Base-by-base conservation (phyloP, 768 basidiomycete species). In the Pisolithus marmoratus region DNA sequence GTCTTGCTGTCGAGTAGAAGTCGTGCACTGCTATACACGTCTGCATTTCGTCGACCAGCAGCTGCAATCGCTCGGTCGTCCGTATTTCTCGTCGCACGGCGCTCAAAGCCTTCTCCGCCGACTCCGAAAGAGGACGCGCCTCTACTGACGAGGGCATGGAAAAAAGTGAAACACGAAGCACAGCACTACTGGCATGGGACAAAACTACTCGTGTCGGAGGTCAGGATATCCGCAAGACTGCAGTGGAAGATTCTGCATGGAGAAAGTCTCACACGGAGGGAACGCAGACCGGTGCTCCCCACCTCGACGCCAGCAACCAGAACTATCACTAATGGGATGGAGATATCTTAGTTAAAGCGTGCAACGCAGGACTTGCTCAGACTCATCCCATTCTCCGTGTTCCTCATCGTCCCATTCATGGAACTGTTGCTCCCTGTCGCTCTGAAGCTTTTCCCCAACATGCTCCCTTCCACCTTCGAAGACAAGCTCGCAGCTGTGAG, bases 401-500 rank as follows among this genome's bases (percentile, higher is more conserved):
- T 99, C 73, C 65, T 98, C 56, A 76, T 96, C 60, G 91, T 99
- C 3, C 96, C 96, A 1, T 98, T 98, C 78, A 98, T 98, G 95
- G 96, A 98, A 65, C 67, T 99, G 17, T 77, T 99, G 5, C 81
- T 99, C 3, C 96, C 96, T 2, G 91, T 99, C 38, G 94, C 94
- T 0, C 78, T 99, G 58, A 96, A 95, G 68, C 71, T 99, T 41
- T 99, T 99, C 80, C 96, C 96, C 14, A 97, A 90, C 69, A 98
- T 98, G 93, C 81, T 99, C 5, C 96, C 96, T 0, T 94, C 91
- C 0, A 99, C 96, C 0, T 98, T 99, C 56, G 94, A 98, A 66
- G 95, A 97, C 74, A 94, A 95, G 69, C 95, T 85, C 62, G 86
- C 93, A 38, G 92, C 91, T 49, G 94, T 90, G 60, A 55, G 82